Percentiles rank a stretch among this genome's conserved stretches.
phyloP scores from a whole-genome alignment of 108 stramenopile genomes.

The Stephanodiscus triporus region DNA sequence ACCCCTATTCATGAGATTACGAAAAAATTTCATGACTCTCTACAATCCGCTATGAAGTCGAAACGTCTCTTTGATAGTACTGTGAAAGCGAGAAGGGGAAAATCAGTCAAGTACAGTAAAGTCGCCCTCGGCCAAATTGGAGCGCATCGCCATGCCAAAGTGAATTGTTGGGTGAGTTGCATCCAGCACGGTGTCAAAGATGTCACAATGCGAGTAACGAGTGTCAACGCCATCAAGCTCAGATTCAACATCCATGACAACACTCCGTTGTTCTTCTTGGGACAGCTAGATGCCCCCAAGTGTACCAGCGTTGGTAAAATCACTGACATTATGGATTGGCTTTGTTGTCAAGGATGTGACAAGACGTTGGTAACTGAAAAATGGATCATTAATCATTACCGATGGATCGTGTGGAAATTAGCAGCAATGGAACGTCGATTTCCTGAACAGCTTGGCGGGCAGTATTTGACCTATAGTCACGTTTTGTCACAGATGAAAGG shows the following conservation, averaged over 20 bases:
- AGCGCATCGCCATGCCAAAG: slow-evolving; percentile 22
- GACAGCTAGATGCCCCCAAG: slow-evolving; percentile 21
- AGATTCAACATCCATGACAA: slow-evolving; percentile 52
- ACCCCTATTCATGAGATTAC: slow-evolving; percentile 32
- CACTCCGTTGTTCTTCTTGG: slow-evolving; percentile 44
- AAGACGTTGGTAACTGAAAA: slow-evolving; percentile 42
- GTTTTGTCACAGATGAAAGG: slow-evolving; percentile 57
- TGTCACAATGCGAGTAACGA: slow-evolving; percentile 43
- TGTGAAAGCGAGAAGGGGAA: background rate
- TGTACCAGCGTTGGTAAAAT: slow-evolving; percentile 29
- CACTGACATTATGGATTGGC: slow-evolving; percentile 43
- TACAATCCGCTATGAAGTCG: slow-evolving; percentile 44
- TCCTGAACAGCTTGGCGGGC: slow-evolving; percentile 49
- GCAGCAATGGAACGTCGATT: slow-evolving; percentile 79
- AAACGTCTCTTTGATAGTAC: slow-evolving; percentile 40
- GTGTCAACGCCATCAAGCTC: slow-evolving; percentile 57
- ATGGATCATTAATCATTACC: slow-evolving; percentile 78
- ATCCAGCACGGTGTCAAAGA: slow-evolving; percentile 44
- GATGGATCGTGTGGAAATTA: slow-evolving; percentile 85
- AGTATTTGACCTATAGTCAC: slow-evolving; percentile 62
- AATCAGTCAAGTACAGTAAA: slow-evolving; percentile 8
- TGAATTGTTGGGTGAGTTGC: slow-evolving; percentile 11
- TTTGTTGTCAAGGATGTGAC: slow-evolving; percentile 59
- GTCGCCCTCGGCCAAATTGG: slow-evolving; percentile 32
- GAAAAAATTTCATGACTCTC: slow-evolving; percentile 1